Evolutionary conservation across 2,329 filamentous ascomycete species (phyloP), one percentile per base, ranked within the genome.

Genomic region (Plenodomus tracheiphilus): DNA sequence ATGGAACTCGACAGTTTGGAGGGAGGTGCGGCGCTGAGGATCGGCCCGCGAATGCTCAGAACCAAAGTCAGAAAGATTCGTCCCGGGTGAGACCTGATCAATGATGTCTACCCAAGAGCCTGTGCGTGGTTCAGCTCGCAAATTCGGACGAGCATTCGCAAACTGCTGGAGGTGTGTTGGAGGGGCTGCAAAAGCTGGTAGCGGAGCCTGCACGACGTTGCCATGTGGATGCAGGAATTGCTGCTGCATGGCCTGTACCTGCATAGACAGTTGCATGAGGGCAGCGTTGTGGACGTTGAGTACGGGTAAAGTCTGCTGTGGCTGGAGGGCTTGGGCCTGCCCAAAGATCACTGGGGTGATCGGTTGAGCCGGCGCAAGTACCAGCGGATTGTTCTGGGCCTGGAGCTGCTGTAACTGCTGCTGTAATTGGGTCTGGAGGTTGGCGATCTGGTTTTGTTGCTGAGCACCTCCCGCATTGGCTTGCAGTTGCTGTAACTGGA

Each of bases 21-120:
- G 64, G 18, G 63, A 64, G 3, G 74, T 74, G 2, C n/a, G 41
- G 32, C 56, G 59, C 17, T 53, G 58, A 34, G 47, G 46, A 19
- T 65, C 54, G 8, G 66, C 62, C 54, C 67, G 63, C 34, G 72
- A 73, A 43, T 66, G 62, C 7, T 61, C 53, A 19, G 72, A 66
- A 13, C 73, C 69, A 32, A 77, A 74, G 49, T 77, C 71, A 36
- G 62, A 62, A 25, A 80, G 66, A 15, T 74, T 77, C 2, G 61
- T 64, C 13, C 78, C 76, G 2, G 81, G 80, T 0, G 78, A 81
- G 41, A 82, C 74, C 10, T 57, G 62, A 54, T 83, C 74, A 44
- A 84, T 74, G 19, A 81, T 57, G 7, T 74, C 61, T 17, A 76
- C 64, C 81, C 81, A 84, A 15, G 77, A 81, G 9, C 77, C 77